Evolutionary conservation across 1,284 basidiomycete genomes (phyloP), one percentile per base, ranked within the genome.

Genomic region (Psilocybe mexicana): DNA sequence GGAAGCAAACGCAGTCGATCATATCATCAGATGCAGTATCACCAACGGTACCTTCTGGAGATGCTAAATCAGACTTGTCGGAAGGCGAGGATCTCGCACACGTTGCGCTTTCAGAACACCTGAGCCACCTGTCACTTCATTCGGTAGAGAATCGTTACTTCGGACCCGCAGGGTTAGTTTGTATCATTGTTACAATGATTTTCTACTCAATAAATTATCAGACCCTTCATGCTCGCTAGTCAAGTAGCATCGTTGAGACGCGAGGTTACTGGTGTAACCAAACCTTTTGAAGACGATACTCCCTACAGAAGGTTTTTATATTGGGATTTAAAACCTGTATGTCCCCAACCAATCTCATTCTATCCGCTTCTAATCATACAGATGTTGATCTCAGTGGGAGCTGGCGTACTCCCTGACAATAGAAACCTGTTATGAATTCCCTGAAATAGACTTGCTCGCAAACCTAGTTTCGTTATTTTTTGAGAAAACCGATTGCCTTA

Each of bases 381-480:
- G 61, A 56, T 18, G 24, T 25, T 6, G 5, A 1, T 33, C 33
- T 28, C 38, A 76, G 74, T 75, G 74, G 73, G 76, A 74, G 57
- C 49, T 58, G 25, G 61, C 59, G 10, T 64, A 63, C 24, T 55
- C 61, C 35, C 54, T 45, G 23, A 45, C 60, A 18, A 67, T 69
- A 59, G 65, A 67, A 57, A 65, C 43, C 24, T 23, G 42, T 26
- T 77, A 72, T 49, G 58, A 62, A 11, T 80, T 73, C 52, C 79
- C 79, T 6, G 72, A 74, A 2, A 48, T 65, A 11, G 83, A 85
- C 57, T 75, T 90, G 7, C 73, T 82, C 10, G 63, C 65, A 2
- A 61, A 64, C 1, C 78, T 92, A 23, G 75, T 89, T 57, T 76
- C 79, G n/a, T 71, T 83, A 2, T 90, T 86, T 67, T 91, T 91